Base-by-base conservation (phyloP, 306 rosid genomes). In the Trichosanthes truncata region DNA sequence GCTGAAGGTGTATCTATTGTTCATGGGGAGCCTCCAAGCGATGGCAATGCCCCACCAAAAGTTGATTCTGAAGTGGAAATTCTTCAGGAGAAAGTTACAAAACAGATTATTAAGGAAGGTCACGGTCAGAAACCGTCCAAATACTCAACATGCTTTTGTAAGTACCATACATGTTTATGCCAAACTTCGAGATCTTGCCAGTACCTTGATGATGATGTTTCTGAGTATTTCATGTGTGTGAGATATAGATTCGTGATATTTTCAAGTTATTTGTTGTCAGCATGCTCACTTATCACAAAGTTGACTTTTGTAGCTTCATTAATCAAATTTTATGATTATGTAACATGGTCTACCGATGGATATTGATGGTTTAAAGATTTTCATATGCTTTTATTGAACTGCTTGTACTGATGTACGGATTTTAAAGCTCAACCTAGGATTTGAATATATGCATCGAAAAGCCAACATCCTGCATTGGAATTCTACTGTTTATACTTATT, bases 121-220 rank as follows among this genome's bases (percentile, higher is more conserved):
- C 91, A 89, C 84, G 98, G 95, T 59, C 87, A 84, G 77, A 89
- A 81, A 76, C 97, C 98, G 46, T 83, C 97, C 74, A 95, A 92
- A 80, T 95, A 92, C 84, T 89, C 97, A 63, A 95, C 98, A 29
- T 95, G 98, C 87, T 95, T 95, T 80, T 84, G 97, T 92, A 85
- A 87, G 97, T 90, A 66, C 67, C 15, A 20, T 74, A 81, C 31
- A 23, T 5, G 67, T 29, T 40, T 75, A 55, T 29, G 12, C 59
- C 55, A 71, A 48, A 43, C 65, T 21, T 61, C 71, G 60, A 26
- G 26, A 48, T 3, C 59, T 46, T 48, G 15, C 40, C 41, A 29
- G 59, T 73, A 46, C 41, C 59, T 38, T 20, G 66, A n/a, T 31
- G 67, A n/a, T 55, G 35, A 11, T 17, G 52, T 20, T 48, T 14